A percentile compares a stretch with the other conserved stretches of the same genome.
phyloP scores from a whole-genome alignment of 1,284 basidiomycete species.

The Boletus mariae region DNA sequence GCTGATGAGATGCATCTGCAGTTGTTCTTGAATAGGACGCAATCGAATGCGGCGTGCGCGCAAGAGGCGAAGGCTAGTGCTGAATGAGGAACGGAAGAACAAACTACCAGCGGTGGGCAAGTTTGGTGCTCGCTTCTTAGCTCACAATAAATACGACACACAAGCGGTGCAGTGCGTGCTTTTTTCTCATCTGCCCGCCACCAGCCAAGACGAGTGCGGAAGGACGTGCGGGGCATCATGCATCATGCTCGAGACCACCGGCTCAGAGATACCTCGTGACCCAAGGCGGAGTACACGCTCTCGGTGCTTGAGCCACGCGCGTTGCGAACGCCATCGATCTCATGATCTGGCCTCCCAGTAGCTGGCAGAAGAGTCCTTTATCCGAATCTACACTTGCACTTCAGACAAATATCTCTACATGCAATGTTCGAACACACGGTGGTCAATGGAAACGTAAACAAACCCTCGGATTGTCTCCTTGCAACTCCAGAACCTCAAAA shows the following conservation, averaged over 20 bases:
- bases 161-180: slow-evolving; percentile 42
- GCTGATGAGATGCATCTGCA: slow-evolving; percentile 14
- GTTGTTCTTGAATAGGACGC: slow-evolving; percentile 23
- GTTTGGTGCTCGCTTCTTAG: too few relatives aligned
- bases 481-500: neutral
- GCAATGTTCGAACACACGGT: too few relatives aligned
- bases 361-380: too few relatives aligned
- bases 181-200: slow-evolving; percentile 36
- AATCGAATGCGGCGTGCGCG: slow-evolving; percentile 4
- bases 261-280: slow-evolving; percentile 17
- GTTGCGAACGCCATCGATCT: too few relatives aligned
- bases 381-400: too few relatives aligned
- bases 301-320: slow-evolving; percentile 12
- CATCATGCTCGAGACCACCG: slow-evolving; percentile 20
- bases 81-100: too few relatives aligned
- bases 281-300: slow-evolving; percentile 16
- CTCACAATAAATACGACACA: slow-evolving; percentile 46
- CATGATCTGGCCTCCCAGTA: neutral
- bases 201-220: slow-evolving; percentile 12
- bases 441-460: too few relatives aligned
- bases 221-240: slow-evolving; percentile 13
- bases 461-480: neutral
- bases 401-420: too few relatives aligned
- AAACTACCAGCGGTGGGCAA: too few relatives aligned
- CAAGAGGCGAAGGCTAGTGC: too few relatives aligned